Base-by-base conservation (phyloP, 1,284 basidiomycete species). In the Puccinia sorghi region DNA sequence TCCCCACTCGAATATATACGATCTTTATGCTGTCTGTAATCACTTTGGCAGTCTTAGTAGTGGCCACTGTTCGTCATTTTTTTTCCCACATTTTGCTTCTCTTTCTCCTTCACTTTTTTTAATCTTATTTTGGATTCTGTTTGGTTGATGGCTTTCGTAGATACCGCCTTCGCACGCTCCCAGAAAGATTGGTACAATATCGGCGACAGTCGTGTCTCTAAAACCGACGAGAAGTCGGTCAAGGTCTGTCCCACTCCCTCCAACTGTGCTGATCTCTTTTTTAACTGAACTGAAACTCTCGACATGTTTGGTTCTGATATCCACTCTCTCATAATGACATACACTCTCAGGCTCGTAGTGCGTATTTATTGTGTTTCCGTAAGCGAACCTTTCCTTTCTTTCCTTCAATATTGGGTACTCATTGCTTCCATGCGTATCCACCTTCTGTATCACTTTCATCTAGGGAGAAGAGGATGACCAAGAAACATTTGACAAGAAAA, bases 21-120 rank as follows among this genome's bases (percentile, higher is more conserved):
- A 86, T 64, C 82, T 86, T 41, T 86, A 84, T 73, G 86, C 82
- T 20, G 85, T 85, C 11, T 85, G 84, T 72, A 84, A 84, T 78
- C 84, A 85, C 78, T 85, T 84, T 80, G 84, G 84, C 11, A 82
- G 81, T 27, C 72, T 84, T 27, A 83, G 81, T 50, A 82, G 83
- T 22, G 84, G 84, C 3, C 84, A 85, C 72, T 84, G 80, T 81
- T 63, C 75, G 80, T 70, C 11, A 15, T n/a, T 46, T 48, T n/a
- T n/a, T n/a, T n/a, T n/a, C n/a, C 52, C 32, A 3, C 25, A 20
- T 25, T 66, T 37, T 63, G 17, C 1, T 12, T 27, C 15, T 27
- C 63, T 9, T 37, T 56, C 7, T 20, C 37, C n/a, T 12, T 17
- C 15, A 3, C 39, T 15, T 32, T 20, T 20, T 22, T 32, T 6